A percentile compares a stretch with the other conserved stretches of the same genome.
phyloP scores from a whole-genome alignment of 768 basidiomycete genomes.

The Hygrophoropsis aurantiaca region DNA sequence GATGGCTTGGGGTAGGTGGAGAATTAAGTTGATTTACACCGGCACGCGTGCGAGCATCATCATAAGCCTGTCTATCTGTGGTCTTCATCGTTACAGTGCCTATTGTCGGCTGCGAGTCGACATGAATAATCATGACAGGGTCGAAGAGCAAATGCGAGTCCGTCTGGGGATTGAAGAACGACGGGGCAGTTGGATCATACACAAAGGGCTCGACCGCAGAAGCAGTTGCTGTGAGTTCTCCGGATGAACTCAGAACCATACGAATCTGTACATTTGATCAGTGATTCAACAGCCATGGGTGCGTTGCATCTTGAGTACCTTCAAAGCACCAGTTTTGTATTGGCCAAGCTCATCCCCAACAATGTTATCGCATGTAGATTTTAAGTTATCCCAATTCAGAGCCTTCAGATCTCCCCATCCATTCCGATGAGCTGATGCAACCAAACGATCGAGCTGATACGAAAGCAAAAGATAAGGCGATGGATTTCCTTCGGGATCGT shows the following conservation, averaged over 20 bases:
- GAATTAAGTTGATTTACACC: constrained; percentile 36
- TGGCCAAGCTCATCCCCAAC: constrained; percentile 29
- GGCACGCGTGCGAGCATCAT: constrained; percentile 60
- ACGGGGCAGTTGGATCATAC: constrained; percentile 39
- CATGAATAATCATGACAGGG: constrained; percentile 43
- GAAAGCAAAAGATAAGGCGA: constrained; percentile 62
- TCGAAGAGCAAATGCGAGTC: constrained; percentile 26
- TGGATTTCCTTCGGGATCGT: constrained; percentile 44
- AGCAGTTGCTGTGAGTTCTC: constrained; percentile 35
- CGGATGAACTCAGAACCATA: constrained; percentile 43
- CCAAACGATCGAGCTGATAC: constrained; percentile 62
- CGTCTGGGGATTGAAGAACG: constrained; percentile 34
- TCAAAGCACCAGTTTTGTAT: constrained; percentile 14
- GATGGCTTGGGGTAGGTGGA: neutral
- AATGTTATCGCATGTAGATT: constrained; percentile 44
- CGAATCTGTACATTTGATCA: constrained; percentile 51
- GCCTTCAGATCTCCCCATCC: constrained; percentile 42
- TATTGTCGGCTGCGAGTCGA: constrained; percentile 57
- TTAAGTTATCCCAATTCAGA: constrained; percentile 41
- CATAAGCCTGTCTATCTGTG: constrained; percentile 58
- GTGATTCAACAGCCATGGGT: too few species aligned
- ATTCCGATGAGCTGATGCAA: constrained; percentile 48
- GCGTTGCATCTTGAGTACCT: too few species aligned
- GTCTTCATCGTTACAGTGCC: constrained; percentile 66
- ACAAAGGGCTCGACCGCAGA: constrained; percentile 31